Percentiles rank a stretch among this genome's conserved stretches.
Conservation (phyloP, 2,329 filamentous ascomycete genomes). For the Hypoxylon sp. region DNA sequence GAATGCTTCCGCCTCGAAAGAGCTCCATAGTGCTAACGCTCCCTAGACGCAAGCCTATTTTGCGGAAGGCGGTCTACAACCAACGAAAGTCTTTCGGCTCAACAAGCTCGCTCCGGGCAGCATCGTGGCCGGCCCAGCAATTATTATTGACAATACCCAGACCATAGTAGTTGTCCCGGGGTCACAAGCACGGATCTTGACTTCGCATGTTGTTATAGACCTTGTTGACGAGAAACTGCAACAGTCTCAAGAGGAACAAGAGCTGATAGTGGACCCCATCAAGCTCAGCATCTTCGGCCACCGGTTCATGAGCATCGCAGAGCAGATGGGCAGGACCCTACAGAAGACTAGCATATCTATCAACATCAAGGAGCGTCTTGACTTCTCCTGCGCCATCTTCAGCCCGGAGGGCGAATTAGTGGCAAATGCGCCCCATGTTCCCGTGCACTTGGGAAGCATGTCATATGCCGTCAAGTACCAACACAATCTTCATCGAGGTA, state of each 20-base stretch:
- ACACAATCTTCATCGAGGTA: constrained; percentile 77
- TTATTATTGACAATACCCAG: constrained; percentile 49
- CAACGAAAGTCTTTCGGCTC: constrained; percentile 44
- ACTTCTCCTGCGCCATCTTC: constrained; percentile 86
- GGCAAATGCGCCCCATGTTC: constrained; percentile 81
- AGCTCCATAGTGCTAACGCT: constrained; percentile 12
- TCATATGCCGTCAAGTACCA: constrained; percentile 79
- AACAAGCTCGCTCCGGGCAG: constrained; percentile 37
- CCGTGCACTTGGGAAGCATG: constrained; percentile 84
- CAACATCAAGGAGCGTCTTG: constrained; percentile 85
- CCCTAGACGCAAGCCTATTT: constrained; percentile 43
- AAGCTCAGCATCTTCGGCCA: constrained; percentile 83
- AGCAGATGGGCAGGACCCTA: constrained; percentile 85
- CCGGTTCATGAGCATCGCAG: constrained; percentile 87
- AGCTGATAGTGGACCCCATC: constrained; percentile 76
- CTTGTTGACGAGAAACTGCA: constrained; percentile 65
- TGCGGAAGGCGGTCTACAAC: constrained; percentile 41
- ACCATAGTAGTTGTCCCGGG: constrained; percentile 58
- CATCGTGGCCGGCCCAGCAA: constrained; percentile 43
- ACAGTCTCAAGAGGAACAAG: constrained; percentile 69
- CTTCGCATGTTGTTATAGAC: constrained; percentile 58
- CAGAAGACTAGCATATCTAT: constrained; percentile 84
- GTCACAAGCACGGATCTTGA: constrained; percentile 54
- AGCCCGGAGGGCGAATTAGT: constrained; percentile 80
- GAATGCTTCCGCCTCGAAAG: not conserved